A percentile compares a stretch with the other conserved stretches of the same genome.
phyloP scores from a whole-genome alignment of 257 asterid genomes.

The Nicotiana noctiflora region DNA sequence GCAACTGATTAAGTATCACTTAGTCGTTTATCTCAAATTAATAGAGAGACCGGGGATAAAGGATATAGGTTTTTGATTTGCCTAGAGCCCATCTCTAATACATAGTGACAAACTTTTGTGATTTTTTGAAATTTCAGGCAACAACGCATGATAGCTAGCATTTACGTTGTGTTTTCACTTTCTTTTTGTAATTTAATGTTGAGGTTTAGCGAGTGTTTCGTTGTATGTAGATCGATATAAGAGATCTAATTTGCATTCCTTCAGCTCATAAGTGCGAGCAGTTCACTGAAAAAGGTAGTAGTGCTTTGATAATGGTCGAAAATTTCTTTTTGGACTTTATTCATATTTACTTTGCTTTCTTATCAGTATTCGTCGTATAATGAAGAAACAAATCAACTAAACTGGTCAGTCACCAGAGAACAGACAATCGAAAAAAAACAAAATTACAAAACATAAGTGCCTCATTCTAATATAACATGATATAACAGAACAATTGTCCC shows the following conservation, averaged over 20 bases:
- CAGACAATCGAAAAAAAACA: not conserved
- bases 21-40: not conserved
- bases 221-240: not conserved
- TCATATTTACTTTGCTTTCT: not conserved
- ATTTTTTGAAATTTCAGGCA: not conserved
- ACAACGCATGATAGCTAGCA: not conserved
- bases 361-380: not conserved
- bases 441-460: not conserved
- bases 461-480: not conserved
- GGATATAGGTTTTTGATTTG: not conserved
- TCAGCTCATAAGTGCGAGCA: not conserved
- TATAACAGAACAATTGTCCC: not conserved
- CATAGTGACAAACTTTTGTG: not conserved
- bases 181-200: not conserved
- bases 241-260: not conserved
- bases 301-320: not conserved
- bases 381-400: not conserved
- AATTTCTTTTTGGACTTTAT: not conserved
- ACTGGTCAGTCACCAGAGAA: not conserved
- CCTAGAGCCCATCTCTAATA: not conserved
- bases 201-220: not conserved
- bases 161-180: not conserved
- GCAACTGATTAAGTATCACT: not conserved
- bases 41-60: not conserved
- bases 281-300: not conserved